Base-by-base conservation (phyloP, 139 green algal species). In the Picochlorum sp. region DNA sequence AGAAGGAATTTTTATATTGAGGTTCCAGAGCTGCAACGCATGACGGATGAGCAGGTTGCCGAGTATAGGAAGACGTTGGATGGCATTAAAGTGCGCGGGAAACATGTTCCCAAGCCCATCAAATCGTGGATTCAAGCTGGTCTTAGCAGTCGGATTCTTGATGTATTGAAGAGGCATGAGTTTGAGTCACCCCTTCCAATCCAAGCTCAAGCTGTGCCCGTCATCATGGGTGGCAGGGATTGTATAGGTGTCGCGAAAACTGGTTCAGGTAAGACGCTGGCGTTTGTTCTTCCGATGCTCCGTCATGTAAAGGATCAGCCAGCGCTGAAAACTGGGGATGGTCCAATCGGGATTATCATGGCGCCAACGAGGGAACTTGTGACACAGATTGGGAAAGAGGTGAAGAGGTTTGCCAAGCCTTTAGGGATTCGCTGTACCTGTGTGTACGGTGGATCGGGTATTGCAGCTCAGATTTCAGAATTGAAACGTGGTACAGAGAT, bases 221-320 rank as follows among this genome's bases (percentile, higher is more conserved):
- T 92, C 20, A 96, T 98, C 71, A 99, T 98, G 94, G 78, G 64
- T 9, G 94, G 94, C 18, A 76, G 94, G 4, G 94, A 99, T 81
- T 96, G 86, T 80, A 96, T 99, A 26, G 94, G 87, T 67, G 93
- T 99, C 66, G 94, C 94, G 49, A 97, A 97, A 81, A 98, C 94
- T 4, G 94, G 94, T 45, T 87, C 67, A 47, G 94, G 94, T 69
- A 98, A 99, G 85, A 99, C 94, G 9, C 75, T 97, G 8, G 94
- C 90, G 2, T 99, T 96, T 67, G 85, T 97, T 60, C 77, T 99
- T 62, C 94, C 94, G 47, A 89, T 97, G 83, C 69, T 99, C 71
- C 78, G 92, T 1, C 94, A 99, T 77, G 86, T 97, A 57, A 94
- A 93, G 71, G 94, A 97, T 76, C 92, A 98, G 81, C 74, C 77